Percentiles rank a stretch among this genome's conserved stretches.
Conservation (phyloP, 495 filamentous ascomycete species). For the Tuber calosporum region DNA sequence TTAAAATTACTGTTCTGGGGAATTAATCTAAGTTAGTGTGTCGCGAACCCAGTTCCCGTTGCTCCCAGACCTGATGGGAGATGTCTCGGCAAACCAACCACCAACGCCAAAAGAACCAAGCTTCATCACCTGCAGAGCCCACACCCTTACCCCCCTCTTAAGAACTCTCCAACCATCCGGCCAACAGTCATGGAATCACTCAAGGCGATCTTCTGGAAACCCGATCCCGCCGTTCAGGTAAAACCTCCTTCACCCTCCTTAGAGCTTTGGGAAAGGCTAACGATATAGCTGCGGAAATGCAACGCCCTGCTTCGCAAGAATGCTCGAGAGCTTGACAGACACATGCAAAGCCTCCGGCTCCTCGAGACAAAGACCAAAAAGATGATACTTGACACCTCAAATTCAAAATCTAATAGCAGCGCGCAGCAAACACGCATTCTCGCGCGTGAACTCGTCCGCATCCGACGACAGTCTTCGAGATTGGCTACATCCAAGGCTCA, state of each 20-base stretch:
- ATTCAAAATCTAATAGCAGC: conserved; percentile 60
- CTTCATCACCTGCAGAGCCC: conserved; percentile 10
- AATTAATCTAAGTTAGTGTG: neutral
- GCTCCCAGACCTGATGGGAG: neutral
- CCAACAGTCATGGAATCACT: conserved; percentile 67
- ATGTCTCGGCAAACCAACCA: neutral
- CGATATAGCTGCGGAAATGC: conserved; percentile 79
- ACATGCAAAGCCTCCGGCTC: conserved; percentile 65
- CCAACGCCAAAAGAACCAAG: conserved; percentile 5
- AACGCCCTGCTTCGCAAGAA: conserved; percentile 84
- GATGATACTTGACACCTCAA: conserved; percentile 71
- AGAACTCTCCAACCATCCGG: conserved; percentile 7
- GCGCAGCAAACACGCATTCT: conserved; percentile 72
- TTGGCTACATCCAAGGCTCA: conserved; percentile 83
- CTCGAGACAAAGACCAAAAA: conserved; percentile 80
- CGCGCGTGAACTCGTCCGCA: conserved; percentile 76
- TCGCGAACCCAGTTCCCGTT: neutral
- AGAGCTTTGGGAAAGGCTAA: conserved; percentile 10
- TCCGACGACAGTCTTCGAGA: conserved; percentile 64
- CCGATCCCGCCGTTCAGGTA: conserved; percentile 87
- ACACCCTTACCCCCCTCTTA: neutral
- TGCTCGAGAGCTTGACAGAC: conserved; percentile 89
- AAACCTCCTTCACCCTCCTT: conserved; percentile 12
- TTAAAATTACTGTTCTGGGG: neutral
- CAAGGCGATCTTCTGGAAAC: conserved; percentile 80